phyloP scores from a whole-genome alignment of 352 stramenopile genomes.

The Phytophthora uliginosa region DNA sequence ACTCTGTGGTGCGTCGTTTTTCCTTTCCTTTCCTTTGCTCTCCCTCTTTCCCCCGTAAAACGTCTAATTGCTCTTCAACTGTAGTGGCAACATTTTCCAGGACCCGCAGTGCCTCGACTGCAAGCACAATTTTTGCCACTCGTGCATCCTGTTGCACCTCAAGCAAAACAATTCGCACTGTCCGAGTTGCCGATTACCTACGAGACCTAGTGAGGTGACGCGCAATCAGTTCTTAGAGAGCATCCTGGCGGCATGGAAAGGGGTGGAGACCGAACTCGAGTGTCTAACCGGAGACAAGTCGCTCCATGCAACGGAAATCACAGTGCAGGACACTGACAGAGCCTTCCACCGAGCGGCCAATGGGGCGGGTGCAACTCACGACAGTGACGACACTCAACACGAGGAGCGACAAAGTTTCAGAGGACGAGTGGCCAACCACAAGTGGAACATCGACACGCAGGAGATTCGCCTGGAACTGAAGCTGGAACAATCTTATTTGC shows the following conservation, averaged over 20 bases:
- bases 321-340: conserved; percentile 44
- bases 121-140: conserved; percentile 91
- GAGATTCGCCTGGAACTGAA: conserved; percentile 65
- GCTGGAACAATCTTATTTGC: conserved; percentile 40
- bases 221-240: conserved; percentile 90
- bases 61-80: conserved; percentile 14
- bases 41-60: not conserved
- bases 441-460: conserved; percentile 81
- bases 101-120: conserved; percentile 89
- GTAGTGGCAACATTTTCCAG: conserved; percentile 75
- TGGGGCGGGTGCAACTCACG: not conserved
- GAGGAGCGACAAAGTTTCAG: conserved; percentile 33
- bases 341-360: conserved; percentile 38
- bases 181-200: conserved; percentile 79
- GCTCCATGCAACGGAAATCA: conserved; percentile 41
- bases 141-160: conserved; percentile 79
- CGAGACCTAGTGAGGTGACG: conserved; percentile 80
- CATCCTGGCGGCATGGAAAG: conserved; percentile 81
- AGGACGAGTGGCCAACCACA: conserved; percentile 62
- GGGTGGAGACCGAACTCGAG: conserved; percentile 72
- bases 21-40: not conserved
- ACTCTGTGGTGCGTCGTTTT: conserved; percentile 67
- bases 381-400: conserved; percentile 5
- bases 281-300: conserved; percentile 45
- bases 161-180: conserved; percentile 67